A percentile compares a stretch with the other conserved stretches of the same genome.
Conservation (phyloP, 495 filamentous ascomycete genomes). For the Aspergillus steynii region DNA sequence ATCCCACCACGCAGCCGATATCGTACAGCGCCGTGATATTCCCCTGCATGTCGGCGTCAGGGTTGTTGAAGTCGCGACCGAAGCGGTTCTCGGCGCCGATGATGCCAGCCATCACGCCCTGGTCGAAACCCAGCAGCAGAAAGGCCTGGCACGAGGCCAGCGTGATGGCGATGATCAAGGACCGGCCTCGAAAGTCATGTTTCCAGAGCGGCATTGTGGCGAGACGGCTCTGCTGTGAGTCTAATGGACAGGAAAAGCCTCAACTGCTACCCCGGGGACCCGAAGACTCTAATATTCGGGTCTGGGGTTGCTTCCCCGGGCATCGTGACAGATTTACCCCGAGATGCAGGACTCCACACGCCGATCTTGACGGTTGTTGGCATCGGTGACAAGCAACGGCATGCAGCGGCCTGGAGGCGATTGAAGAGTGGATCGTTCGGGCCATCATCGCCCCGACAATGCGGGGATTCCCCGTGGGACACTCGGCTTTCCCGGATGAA, state of each 20-base stretch:
- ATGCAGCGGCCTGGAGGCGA: not conserved
- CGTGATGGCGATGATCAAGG: constrained; percentile 24
- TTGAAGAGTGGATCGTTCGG: not conserved
- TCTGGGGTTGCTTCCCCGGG: not conserved
- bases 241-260: not conserved
- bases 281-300: not conserved
- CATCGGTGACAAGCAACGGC: not conserved
- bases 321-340: not conserved
- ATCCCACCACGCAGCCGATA: constrained; percentile 48
- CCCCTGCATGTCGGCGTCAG: constrained; percentile 40
- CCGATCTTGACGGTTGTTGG: not conserved
- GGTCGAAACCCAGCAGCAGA: constrained; percentile 39
- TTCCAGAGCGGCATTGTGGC: constrained; percentile 27
- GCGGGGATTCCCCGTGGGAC: constrained; percentile 10
- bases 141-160: constrained; percentile 38
- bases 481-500: constrained; percentile 1
- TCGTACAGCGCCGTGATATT: constrained; percentile 49
- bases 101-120: constrained; percentile 41
- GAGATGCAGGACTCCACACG: not conserved
- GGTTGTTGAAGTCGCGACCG: constrained; percentile 39
- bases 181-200: constrained; percentile 24
- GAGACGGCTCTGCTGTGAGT: too few species aligned
- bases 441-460: constrained; percentile 9
- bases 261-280: not conserved
- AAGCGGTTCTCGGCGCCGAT: constrained; percentile 41